Percentiles rank a stretch among this genome's conserved stretches.
Evolutionary conservation across 352 stramenopile species (phyloP).

Genomic region (Blastocystis sp.): DNA sequence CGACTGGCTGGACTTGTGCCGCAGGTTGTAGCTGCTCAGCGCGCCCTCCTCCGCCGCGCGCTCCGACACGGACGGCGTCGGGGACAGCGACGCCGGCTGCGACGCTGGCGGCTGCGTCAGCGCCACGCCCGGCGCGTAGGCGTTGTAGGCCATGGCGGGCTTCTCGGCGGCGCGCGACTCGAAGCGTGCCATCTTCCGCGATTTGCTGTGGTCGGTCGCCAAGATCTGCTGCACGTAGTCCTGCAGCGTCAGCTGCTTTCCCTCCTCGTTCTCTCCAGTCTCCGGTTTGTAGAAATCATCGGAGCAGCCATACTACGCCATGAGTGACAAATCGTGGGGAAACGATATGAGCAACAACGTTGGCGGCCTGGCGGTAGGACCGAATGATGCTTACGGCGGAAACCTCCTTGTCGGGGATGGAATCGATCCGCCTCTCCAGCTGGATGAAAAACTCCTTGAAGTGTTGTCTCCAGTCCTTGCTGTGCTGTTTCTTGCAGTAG

Average conservation of each 20-base stretch:
- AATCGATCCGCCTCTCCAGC: neutral
- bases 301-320: constrained; percentile 32
- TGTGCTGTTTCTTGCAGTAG: constrained; percentile 59
- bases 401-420: constrained; percentile 30
- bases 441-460: constrained; percentile 68
- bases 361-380: constrained; percentile 18
- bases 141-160: neutral
- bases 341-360: constrained; percentile 33
- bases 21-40: constrained; percentile 34
- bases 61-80: neutral
- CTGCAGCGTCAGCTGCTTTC: neutral
- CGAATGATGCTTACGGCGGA: constrained; percentile 35
- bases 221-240: constrained; percentile 18
- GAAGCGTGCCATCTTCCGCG: neutral
- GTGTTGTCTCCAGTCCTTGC: constrained; percentile 66
- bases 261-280: neutral
- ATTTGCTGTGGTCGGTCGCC: neutral
- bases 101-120: neutral
- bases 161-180: neutral
- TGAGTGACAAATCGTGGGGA: neutral
- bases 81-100: neutral
- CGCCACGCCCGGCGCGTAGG: too few species aligned
- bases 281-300: neutral
- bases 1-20: constrained; percentile 15
- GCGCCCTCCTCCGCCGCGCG: neutral